Evolutionary conservation across 2,329 filamentous ascomycete species (phyloP), one percentile per base, ranked within the genome.

Genomic region (Stagonosporopsis chrysanthemi): DNA sequence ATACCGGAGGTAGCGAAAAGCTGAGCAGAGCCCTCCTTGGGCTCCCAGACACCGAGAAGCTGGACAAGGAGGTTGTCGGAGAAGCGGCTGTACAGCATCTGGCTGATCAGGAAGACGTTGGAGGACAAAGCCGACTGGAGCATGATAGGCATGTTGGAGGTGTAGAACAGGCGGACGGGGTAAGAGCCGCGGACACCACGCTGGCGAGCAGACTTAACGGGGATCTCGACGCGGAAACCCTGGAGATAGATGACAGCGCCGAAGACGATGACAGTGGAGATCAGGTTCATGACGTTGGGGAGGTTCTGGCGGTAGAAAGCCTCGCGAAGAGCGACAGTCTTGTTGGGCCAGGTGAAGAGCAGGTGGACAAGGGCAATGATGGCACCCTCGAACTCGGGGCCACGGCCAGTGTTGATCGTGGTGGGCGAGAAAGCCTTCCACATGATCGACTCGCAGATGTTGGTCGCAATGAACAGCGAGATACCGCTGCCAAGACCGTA

Each of bases 111-210:
- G 88, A 99, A 99, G 81, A 99, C 88, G 86, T 99, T 99, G 85
- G 94, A 97, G 68, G 92, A 97, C 69, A 99, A 88, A 70, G 95
- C 95, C 44, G 94, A 98, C 84, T 99, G 96, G 79, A 99, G 86
- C 95, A 99, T 99, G 82, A 99, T 99, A 77, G 95, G 95, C 96
- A 99, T 99, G 90, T 99, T 99, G 79, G 93, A 97, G 77, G 95
- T 99, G 84, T 99, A 99, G 88, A 99, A 99, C 59, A 99, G 91
- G 75, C 96, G 94, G 79, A 99, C 88, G 73, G 95, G 95, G 87
- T 98, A 99, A 38, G 93, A 96, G 75, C 94, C 96, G 74, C 95
- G 94, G 78, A 96, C 95, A 80, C 95, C 95, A 85, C 95, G 93
- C 87, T 99, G 95, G 82, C 95, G 93, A 72, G 92, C 94, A 60